Evolutionary conservation across 805 yeast species (phyloP).

Genomic region (Pichia heedii): DNA sequence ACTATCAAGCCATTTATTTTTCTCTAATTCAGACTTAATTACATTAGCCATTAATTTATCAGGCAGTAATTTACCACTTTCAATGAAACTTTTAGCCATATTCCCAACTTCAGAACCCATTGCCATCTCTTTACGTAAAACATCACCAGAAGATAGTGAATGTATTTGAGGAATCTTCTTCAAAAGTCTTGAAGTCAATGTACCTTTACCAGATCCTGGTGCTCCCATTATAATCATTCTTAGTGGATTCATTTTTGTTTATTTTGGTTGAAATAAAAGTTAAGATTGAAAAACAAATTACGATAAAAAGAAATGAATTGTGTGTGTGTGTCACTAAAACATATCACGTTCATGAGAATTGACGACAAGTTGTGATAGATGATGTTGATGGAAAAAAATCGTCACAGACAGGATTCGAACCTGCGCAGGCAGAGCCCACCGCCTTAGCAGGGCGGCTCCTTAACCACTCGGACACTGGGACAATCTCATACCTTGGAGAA

Average conservation of each 20-base stretch:
- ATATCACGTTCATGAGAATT: no score
- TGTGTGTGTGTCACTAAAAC: no score
- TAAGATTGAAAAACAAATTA: no score
- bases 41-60: constrained; percentile 57
- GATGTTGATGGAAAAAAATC: no score
- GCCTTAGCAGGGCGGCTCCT: constrained; percentile 79
- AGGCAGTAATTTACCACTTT: constrained; percentile 62
- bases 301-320: no score
- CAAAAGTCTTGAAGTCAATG: constrained; percentile 63
- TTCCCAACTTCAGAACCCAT: constrained; percentile 44
- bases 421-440: constrained; percentile 93
- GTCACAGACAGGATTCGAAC: constrained; percentile 99
- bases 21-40: constrained; percentile 40
- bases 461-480: constrained; percentile 69
- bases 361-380: no score
- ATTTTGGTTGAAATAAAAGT: no score
- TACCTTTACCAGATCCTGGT: constrained; percentile 95
- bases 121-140: constrained; percentile 60
- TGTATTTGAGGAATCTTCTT: constrained; percentile 42
- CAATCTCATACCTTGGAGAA: no score
- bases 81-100: constrained; percentile 47
- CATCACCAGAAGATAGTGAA: constrained; percentile 77
- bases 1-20: constrained; percentile 34
- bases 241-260: constrained; percentile 26
- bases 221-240: constrained; percentile 78